A percentile compares a stretch with the other conserved stretches of the same genome.
Evolutionary conservation across 2,329 filamentous ascomycete species (phyloP).

Genomic region (Cercospora janseana): DNA sequence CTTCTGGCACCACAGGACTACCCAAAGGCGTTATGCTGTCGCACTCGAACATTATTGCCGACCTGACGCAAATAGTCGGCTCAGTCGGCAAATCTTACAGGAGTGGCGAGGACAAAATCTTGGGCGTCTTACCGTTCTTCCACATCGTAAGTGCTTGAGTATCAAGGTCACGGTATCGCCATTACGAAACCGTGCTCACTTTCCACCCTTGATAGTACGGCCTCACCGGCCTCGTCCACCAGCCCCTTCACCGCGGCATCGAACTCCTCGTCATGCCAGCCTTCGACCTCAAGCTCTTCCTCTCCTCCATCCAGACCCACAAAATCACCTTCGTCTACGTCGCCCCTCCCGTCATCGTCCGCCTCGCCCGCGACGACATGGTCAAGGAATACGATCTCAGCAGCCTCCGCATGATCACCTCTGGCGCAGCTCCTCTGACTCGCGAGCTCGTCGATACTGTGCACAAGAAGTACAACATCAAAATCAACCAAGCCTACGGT

Average conservation of each 20-base stretch:
- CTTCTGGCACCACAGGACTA: slow-evolving; percentile 82
- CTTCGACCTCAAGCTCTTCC: slow-evolving; percentile 80
- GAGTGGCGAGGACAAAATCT: slow-evolving; percentile 62
- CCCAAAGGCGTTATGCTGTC: slow-evolving; percentile 89
- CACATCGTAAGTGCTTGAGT: slow-evolving; percentile 66
- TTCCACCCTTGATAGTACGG: slow-evolving; percentile 56
- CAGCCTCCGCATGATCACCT: slow-evolving; percentile 80
- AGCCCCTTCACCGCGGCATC: slow-evolving; percentile 64
- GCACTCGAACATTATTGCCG: slow-evolving; percentile 78
- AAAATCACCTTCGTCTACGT: slow-evolving; percentile 76
- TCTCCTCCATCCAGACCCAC: slow-evolving; percentile 69
- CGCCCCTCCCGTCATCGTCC: slow-evolving; percentile 78
- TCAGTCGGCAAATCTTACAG: slow-evolving; percentile 54
- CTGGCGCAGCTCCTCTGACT: slow-evolving; percentile 82
- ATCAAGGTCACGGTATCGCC: too few species aligned
- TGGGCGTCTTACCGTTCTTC: slow-evolving; percentile 84
- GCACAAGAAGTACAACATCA: slow-evolving; percentile 69
- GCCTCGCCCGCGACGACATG: slow-evolving; percentile 73
- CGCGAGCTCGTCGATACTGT: slow-evolving; percentile 74
- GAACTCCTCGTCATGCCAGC: slow-evolving; percentile 69
- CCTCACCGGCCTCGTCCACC: slow-evolving; percentile 70
- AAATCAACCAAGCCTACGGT: slow-evolving; percentile 89
- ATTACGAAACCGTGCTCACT: too few species aligned
- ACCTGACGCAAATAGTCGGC: slow-evolving; percentile 51
- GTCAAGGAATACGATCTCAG: slow-evolving; percentile 79